phyloP scores from a whole-genome alignment of 1,139 yeast genomes.

The Zhuliangozyma parablackwelliae region DNA sequence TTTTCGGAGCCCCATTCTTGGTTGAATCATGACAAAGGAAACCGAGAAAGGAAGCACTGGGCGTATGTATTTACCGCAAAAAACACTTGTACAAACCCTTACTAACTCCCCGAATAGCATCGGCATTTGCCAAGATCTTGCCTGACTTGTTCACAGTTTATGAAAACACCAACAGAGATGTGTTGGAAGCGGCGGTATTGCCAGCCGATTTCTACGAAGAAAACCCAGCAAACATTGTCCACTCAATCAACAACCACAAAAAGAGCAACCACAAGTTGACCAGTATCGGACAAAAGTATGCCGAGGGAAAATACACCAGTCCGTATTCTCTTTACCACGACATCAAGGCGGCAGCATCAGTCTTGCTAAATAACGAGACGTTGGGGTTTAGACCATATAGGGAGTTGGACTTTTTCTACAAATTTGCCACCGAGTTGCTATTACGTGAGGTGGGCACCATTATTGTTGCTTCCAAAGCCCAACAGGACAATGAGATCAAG shows the following conservation, averaged over 20 bases:
- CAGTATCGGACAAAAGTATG: slow-evolving; percentile 18
- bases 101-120: slow-evolving; percentile 5
- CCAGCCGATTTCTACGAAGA: slow-evolving; percentile 47
- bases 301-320: slow-evolving; percentile 30
- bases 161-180: slow-evolving; percentile 28
- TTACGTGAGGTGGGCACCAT: slow-evolving; percentile 62
- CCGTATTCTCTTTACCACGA: slow-evolving; percentile 65
- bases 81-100: neutral
- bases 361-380: slow-evolving; percentile 43
- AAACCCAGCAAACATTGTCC: slow-evolving; percentile 37
- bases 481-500: too few relatives aligned
- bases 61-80: too few relatives aligned
- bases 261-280: slow-evolving; percentile 12
- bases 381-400: slow-evolving; percentile 57
- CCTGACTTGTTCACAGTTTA: slow-evolving; percentile 25
- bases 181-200: slow-evolving; percentile 33
- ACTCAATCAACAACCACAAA: slow-evolving; percentile 33
- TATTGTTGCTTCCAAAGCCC: slow-evolving; percentile 14
- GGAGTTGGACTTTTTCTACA: slow-evolving; percentile 64
- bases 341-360: slow-evolving; percentile 57
- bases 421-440: slow-evolving; percentile 63
- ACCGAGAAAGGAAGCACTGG: slow-evolving; percentile 3
- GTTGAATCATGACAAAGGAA: slow-evolving; percentile 8
- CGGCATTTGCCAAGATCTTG: slow-evolving; percentile 8
- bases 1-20: neutral